phyloP scores from a whole-genome alignment of 129 eudicot genomes.

The Rutidosis leptorrhynchoides region DNA sequence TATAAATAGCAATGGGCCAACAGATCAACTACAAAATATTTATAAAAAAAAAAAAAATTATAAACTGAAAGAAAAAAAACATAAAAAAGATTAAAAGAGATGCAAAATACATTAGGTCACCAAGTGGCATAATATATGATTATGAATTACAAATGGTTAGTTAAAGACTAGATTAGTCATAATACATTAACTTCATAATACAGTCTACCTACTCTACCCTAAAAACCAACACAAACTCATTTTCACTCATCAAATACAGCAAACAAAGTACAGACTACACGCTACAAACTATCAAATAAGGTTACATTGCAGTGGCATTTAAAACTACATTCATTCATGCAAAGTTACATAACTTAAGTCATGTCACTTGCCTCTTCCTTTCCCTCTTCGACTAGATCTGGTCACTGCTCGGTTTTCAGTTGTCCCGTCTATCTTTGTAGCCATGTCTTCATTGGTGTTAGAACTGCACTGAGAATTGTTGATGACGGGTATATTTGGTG shows the following conservation, averaged over 20 bases:
- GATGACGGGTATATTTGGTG: constrained; percentile 14
- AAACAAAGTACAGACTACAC: background rate
- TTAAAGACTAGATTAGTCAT: constrained; percentile 21
- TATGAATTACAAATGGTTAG: constrained; percentile 34
- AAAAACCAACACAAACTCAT: constrained; percentile 19
- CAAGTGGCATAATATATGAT: constrained; percentile 14
- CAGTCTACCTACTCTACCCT: constrained; percentile 29
- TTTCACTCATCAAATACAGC: constrained; percentile 15
- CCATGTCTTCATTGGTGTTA: constrained; percentile 8
- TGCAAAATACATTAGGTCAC: background rate
- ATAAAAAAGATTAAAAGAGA: background rate
- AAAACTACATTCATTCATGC: constrained; percentile 12
- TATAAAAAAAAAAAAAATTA: no score
- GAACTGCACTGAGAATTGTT: constrained; percentile 25
- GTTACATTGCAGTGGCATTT: constrained; percentile 13
- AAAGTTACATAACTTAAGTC: constrained; percentile 13
- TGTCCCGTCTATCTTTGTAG: constrained; percentile 21
- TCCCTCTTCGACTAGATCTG: constrained; percentile 29
- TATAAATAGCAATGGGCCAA: background rate
- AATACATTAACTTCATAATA: constrained; percentile 8
- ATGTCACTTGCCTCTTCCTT: constrained; percentile 23
- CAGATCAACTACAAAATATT: background rate
- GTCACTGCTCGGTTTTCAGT: constrained; percentile 23
- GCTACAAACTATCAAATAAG: constrained; percentile 21
- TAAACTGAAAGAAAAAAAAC: no score